Evolutionary conservation across 179 eudicot genomes (phyloP).

Genomic region (Spinacia oleracea): DNA sequence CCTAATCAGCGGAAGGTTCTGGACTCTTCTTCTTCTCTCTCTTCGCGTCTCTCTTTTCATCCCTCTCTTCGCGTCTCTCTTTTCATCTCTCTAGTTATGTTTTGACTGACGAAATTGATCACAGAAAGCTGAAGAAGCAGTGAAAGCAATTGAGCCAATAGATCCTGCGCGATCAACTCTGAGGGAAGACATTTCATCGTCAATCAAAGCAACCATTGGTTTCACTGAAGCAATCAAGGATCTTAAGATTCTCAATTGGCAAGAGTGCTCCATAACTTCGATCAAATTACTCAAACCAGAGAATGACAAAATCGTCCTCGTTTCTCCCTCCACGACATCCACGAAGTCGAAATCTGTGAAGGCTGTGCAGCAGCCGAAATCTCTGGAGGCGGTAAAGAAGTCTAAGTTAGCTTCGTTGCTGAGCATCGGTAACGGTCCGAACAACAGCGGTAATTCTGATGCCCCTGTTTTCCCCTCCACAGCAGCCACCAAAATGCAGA

Average conservation of each 20-base stretch:
- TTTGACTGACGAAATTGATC: constrained; percentile 6
- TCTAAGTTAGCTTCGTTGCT: neutral
- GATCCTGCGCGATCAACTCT: constrained; percentile 32
- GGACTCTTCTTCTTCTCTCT: neutral
- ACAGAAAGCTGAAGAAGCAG: constrained; percentile 25
- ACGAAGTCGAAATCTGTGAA: constrained; percentile 13
- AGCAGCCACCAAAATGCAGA: neutral
- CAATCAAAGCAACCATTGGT: constrained; percentile 3
- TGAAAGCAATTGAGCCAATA: constrained; percentile 19
- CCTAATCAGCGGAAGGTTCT: constrained; percentile 18
- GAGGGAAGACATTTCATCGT: constrained; percentile 14
- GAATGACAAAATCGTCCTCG: neutral
- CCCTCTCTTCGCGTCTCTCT: neutral
- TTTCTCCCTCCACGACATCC: neutral
- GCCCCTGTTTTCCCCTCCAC: neutral
- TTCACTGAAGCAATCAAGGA: constrained; percentile 30
- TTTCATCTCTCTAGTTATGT: too few species aligned
- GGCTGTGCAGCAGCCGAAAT: neutral
- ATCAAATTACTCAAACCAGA: constrained; percentile 24
- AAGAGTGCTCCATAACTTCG: constrained; percentile 26
- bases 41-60: neutral
- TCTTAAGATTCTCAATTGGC: constrained; percentile 30
- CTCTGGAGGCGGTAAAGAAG: constrained; percentile 13
- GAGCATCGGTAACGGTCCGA: constrained; percentile 13
- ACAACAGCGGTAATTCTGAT: neutral